A percentile compares a stretch with the other conserved stretches of the same genome.
phyloP scores from a whole-genome alignment of 192 early-diverging fungal species.

The Podila horticola region DNA sequence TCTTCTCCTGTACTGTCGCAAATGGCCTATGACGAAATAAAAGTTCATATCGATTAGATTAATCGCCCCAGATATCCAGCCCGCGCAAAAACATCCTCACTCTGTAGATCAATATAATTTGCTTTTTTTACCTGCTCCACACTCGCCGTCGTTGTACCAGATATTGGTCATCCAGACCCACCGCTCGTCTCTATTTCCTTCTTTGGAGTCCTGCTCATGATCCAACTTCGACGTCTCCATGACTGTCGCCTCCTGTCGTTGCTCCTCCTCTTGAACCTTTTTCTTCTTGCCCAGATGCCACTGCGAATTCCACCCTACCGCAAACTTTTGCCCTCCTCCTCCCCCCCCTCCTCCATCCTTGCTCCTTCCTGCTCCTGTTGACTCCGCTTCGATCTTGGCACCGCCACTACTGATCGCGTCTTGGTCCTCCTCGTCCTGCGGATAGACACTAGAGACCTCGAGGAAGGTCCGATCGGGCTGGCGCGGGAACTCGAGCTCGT shows the following conservation, averaged over 20 bases:
- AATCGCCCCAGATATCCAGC: neutral
- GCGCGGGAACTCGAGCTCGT: constrained; percentile 7
- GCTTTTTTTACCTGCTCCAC: constrained; percentile 28
- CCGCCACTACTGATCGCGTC: neutral
- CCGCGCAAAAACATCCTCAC: neutral
- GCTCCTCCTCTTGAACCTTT: neutral
- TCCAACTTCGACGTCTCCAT: no score
- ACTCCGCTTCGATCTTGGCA: neutral
- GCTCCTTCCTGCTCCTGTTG: neutral
- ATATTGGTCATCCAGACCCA: constrained; percentile 53
- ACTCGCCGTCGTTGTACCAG: constrained; percentile 19
- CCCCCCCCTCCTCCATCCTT: no score
- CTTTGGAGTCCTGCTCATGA: neutral
- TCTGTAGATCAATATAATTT: no score
- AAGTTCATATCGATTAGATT: neutral
- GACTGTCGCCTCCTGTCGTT: neutral
- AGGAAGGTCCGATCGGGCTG: constrained; percentile 20
- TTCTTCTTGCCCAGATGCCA: constrained; percentile 28
- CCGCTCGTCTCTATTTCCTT: neutral
- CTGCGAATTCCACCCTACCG: constrained; percentile 13
- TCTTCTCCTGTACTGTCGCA: constrained; percentile 32
- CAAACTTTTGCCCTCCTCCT: constrained; percentile 15
- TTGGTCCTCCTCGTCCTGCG: neutral
- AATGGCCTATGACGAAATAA: constrained; percentile 7
- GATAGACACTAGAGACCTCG: constrained; percentile 24